Percentiles rank a stretch among this genome's conserved stretches.
Conservation (phyloP, 371 early-diverging fungal genomes). For the Mucor sp. region DNA sequence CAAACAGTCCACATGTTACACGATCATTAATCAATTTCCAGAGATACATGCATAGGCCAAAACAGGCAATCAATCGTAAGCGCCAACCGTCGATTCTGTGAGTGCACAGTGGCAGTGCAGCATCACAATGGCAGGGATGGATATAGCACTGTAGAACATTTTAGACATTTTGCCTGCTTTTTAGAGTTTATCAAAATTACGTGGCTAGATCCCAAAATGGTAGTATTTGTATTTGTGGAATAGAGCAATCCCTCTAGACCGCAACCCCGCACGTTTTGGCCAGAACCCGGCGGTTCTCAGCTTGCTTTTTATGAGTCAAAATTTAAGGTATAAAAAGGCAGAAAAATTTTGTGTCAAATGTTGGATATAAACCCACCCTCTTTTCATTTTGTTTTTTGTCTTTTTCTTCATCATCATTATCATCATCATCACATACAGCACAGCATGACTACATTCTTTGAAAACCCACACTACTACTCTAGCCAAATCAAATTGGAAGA, state of each 20-base stretch:
- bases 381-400: too few relatives aligned
- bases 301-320: slow-evolving; percentile 1
- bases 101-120: not conserved
- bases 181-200: not conserved
- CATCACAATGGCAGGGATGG: not conserved
- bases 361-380: not conserved
- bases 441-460: slow-evolving; percentile 5
- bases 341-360: not conserved
- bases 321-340: not conserved
- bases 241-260: not conserved
- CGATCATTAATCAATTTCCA: not conserved
- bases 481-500: not conserved
- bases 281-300: not conserved
- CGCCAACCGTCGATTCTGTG: not conserved
- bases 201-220: not conserved
- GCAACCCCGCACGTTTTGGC: slow-evolving; percentile 12
- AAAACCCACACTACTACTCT: slow-evolving; percentile 7
- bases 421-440: not conserved
- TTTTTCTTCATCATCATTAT: too few relatives aligned
- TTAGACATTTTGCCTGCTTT: not conserved
- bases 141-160: not conserved
- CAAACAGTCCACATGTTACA: slow-evolving; percentile 5
- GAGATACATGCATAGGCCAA: not conserved
- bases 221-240: not conserved
- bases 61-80: not conserved